Base-by-base conservation (phyloP, 805 yeast species). In the Pichia paraexigua region DNA sequence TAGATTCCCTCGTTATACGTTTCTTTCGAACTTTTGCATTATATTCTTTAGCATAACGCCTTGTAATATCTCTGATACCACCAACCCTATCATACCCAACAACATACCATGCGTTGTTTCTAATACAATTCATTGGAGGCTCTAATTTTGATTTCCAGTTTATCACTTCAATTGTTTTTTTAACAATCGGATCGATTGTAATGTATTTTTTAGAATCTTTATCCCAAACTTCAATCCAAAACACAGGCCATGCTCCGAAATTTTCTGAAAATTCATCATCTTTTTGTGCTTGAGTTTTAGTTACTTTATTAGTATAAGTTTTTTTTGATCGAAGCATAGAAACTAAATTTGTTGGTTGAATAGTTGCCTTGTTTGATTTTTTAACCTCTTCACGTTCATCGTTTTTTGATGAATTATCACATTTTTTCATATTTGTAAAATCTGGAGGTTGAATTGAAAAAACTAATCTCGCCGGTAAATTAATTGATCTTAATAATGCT, bases 181-280 rank as follows among this genome's bases (percentile, higher is more conserved):
- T 75, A 28, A 83, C 82, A 0, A 83, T 70, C 0, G 97, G 94
- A 60, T 94, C 99, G 2, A 90, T 74, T 2, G 95, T 79, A n/a
- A 90, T 76, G 95, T 97, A 92, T 47, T 74, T 78, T 53, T 80
- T 75, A 6, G 80, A 68, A 52, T 76, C 79, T 47, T 77, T 76
- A 63, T 92, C 91, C 96, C 96, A 92, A 0, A 87, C 96, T 64
- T 94, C 99, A 22, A 82, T 82, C 99, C 99, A 94, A 62, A 84
- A 90, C 0, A 90, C 75, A 0, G 97, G 97, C 60, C 72, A 84
- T 10, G 54, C 51, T 1, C 56, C 56, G 24, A 32, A 45, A 32
- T 49, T 47, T 9, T 47, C 50, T 1, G 37, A 6, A 15, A 41
- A 41, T 18, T 54, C 55, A 20, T 47, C 52, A 20, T 43, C 48